phyloP scores from a whole-genome alignment of 257 asterid genomes.

The Ilex asprella region DNA sequence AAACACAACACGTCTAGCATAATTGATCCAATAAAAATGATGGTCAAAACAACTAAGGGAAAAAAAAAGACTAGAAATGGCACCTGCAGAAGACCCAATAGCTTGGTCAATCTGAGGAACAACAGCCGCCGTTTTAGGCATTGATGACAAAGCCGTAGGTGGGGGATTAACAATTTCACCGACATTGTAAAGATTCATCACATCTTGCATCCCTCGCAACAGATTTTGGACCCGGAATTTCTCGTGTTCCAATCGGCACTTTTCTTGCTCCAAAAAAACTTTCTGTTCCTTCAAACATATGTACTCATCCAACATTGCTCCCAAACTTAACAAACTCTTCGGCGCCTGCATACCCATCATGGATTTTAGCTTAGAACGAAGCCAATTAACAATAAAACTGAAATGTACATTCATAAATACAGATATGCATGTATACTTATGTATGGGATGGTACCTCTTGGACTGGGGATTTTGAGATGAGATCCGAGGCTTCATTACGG shows the following conservation, averaged over 20 bases:
- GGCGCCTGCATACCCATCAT: constrained; percentile 49
- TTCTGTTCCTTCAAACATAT: constrained; percentile 75
- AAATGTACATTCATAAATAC: not conserved
- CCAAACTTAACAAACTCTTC: constrained; percentile 72
- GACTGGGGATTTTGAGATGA: constrained; percentile 65
- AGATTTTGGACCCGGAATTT: constrained; percentile 57
- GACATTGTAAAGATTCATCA: constrained; percentile 56
- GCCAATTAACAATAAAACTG: not conserved
- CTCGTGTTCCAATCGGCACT: constrained; percentile 71
- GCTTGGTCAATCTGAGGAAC: constrained; percentile 22
- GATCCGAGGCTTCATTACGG: constrained; percentile 72
- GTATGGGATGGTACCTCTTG: constrained; percentile 38
- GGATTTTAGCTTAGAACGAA: not conserved
- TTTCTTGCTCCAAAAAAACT: constrained; percentile 65
- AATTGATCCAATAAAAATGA: not conserved
- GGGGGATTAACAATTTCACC: constrained; percentile 24
- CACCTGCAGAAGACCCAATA: constrained; percentile 37
- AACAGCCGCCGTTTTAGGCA: constrained; percentile 4
- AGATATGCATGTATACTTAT: no score
- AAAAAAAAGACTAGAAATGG: constrained; percentile 3
- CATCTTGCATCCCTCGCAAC: constrained; percentile 73
- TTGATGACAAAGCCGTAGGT: constrained; percentile 16
- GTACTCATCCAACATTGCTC: constrained; percentile 83
- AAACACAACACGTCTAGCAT: no score
- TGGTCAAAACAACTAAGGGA: not conserved